Conservation (phyloP, 1,284 basidiomycete species). For the Polyporus tsugae region DNA sequence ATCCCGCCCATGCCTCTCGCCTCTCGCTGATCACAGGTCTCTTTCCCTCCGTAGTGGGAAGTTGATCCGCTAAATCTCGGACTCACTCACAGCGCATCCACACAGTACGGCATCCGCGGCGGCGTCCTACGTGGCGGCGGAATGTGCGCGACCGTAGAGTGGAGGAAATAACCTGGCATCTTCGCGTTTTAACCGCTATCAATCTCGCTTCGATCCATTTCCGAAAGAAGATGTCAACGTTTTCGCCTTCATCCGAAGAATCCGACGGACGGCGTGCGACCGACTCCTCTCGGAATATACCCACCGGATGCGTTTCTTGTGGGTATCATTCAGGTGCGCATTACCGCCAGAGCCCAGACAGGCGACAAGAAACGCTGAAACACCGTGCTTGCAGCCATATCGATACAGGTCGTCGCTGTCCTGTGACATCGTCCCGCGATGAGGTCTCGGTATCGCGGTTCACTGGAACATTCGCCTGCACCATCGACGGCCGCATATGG, state of each 20-base stretch:
- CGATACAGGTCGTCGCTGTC: constrained; percentile 11
- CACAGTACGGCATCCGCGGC: constrained; percentile 22
- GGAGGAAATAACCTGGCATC: constrained; percentile 13
- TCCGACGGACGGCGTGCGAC: constrained; percentile 5
- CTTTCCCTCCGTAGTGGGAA: constrained; percentile 11
- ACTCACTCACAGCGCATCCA: constrained; percentile 16
- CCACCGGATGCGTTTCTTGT: constrained; percentile 7
- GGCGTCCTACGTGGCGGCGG: not conserved
- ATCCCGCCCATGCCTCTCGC: constrained; percentile 7
- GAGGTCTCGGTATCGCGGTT: constrained; percentile 24
- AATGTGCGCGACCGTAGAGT: not conserved
- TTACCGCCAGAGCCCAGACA: constrained; percentile 3
- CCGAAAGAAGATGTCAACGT: not conserved
- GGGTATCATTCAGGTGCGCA: constrained; percentile 12
- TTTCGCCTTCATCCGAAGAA: constrained; percentile 5
- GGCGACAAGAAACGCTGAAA: constrained; percentile 8
- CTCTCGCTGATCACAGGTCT: constrained; percentile 15
- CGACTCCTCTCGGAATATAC: constrained; percentile 9
- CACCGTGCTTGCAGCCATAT: not conserved
- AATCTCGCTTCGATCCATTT: not conserved
- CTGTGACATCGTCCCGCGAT: constrained; percentile 27
- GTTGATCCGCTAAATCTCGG: constrained; percentile 33
- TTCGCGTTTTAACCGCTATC: constrained; percentile 1
- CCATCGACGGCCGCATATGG: constrained; percentile 25
- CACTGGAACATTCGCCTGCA: constrained; percentile 27